phyloP scores from a whole-genome alignment of 2,329 filamentous ascomycete species.

The Metarhizium sp. region DNA sequence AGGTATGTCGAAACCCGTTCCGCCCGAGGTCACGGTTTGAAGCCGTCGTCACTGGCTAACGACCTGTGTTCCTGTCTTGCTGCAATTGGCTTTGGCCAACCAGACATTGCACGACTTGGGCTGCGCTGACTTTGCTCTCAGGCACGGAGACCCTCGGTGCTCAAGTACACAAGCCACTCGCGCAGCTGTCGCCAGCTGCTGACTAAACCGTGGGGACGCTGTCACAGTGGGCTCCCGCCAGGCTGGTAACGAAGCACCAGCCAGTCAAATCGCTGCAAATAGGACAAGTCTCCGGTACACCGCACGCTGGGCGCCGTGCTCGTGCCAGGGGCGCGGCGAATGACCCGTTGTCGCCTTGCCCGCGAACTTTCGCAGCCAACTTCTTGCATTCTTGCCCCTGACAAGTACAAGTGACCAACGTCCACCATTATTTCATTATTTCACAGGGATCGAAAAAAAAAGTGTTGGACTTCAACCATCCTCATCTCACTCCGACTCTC shows the following conservation, averaged over 20 bases:
- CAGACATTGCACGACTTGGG: too few species aligned
- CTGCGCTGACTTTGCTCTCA: not conserved
- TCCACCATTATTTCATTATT: not conserved
- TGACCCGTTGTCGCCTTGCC: not conserved
- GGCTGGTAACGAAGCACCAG: not conserved
- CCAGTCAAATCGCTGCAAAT: constrained; percentile 2
- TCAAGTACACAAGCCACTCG: too few species aligned
- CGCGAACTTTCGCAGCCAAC: not conserved
- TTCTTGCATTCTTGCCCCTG: not conserved
- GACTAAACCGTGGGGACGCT: not conserved
- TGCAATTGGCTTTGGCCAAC: too few species aligned
- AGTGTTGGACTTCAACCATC: not conserved
- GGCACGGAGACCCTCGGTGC: too few species aligned
- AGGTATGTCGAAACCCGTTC: not conserved
- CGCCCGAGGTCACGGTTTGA: too few species aligned
- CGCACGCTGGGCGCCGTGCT: too few species aligned
- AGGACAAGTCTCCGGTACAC: not conserved
- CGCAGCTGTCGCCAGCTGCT: not conserved
- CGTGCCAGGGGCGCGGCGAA: too few species aligned
- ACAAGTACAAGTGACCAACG: not conserved
- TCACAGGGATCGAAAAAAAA: not conserved
- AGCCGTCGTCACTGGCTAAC: too few species aligned
- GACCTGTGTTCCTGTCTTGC: not conserved
- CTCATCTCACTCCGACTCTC: not conserved
- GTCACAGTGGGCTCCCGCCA: not conserved